Evolutionary conservation across 805 yeast species (phyloP).

Genomic region (Starmerella bombicola): DNA sequence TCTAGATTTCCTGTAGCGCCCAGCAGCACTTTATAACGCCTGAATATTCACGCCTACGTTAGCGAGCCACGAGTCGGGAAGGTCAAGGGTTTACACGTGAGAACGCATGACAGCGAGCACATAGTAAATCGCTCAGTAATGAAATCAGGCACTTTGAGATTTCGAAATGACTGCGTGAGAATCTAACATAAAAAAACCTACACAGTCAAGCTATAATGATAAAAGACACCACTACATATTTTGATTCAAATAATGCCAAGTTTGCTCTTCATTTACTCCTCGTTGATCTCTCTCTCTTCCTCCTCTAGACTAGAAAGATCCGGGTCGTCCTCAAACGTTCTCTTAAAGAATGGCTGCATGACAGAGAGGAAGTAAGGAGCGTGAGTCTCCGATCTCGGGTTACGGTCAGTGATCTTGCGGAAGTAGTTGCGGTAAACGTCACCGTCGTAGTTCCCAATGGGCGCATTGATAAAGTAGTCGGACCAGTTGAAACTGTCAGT

Average conservation of each 20-base stretch:
- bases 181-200: too few relatives aligned
- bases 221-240: background rate
- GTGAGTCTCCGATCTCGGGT: conserved; percentile 33
- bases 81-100: too few relatives aligned
- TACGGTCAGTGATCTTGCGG: conserved; percentile 42
- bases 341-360: conserved; percentile 26
- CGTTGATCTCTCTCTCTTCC: conserved; percentile 10
- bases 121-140: too few relatives aligned
- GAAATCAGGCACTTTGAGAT: too few relatives aligned
- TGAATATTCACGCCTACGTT: too few relatives aligned
- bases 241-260: background rate
- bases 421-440: conserved; percentile 71
- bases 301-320: conserved; percentile 18
- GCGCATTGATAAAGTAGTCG: conserved; percentile 66
- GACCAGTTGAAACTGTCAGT: conserved; percentile 73
- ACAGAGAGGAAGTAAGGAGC: conserved; percentile 40
- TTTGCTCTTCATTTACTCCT: too few relatives aligned
- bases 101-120: too few relatives aligned
- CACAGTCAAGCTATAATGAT: background rate
- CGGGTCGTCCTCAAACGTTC: conserved; percentile 15
- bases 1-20: too few relatives aligned
- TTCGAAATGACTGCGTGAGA: too few relatives aligned
- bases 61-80: too few relatives aligned
- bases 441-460: conserved; percentile 68
- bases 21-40: too few relatives aligned